phyloP scores from a whole-genome alignment of 352 stramenopile species.

The Pythium insidiosum region DNA sequence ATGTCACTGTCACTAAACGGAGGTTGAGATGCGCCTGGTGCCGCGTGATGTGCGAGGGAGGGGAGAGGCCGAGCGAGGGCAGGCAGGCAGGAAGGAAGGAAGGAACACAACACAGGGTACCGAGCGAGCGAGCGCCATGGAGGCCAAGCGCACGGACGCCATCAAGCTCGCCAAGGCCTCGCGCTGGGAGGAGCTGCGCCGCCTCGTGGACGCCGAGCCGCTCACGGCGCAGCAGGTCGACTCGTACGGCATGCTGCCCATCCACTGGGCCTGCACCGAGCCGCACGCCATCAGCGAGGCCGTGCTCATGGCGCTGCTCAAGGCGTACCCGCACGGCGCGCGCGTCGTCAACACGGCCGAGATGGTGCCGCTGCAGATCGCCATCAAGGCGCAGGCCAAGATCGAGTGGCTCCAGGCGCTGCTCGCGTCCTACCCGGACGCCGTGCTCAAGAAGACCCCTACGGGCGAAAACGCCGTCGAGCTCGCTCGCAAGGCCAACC shows the following conservation, averaged over 20 bases:
- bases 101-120: too few species aligned
- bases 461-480: constrained; percentile 70
- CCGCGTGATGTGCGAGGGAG: too few species aligned
- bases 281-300: constrained; percentile 62
- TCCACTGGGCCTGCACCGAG: constrained; percentile 85
- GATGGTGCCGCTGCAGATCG: constrained; percentile 84
- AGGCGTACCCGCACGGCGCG: constrained; percentile 65
- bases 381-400: constrained; percentile 79
- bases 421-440: constrained; percentile 74
- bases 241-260: constrained; percentile 82
- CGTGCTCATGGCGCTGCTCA: constrained; percentile 70
- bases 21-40: too few species aligned
- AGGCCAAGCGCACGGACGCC: constrained; percentile 74
- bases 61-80: too few species aligned
- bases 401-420: constrained; percentile 85
- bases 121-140: too few species aligned
- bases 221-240: constrained; percentile 63
- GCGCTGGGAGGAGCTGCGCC: constrained; percentile 69
- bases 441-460: constrained; percentile 66
- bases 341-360: constrained; percentile 67
- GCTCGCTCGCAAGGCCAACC: constrained; percentile 47
- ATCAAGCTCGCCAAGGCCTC: constrained; percentile 81
- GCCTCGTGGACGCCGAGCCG: constrained; percentile 67
- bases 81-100: too few species aligned
- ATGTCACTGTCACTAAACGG: too few species aligned